Percentiles rank a stretch among this genome's conserved stretches.
Conservation (phyloP, 768 basidiomycete genomes). For the Rhizopogon sp. region DNA sequence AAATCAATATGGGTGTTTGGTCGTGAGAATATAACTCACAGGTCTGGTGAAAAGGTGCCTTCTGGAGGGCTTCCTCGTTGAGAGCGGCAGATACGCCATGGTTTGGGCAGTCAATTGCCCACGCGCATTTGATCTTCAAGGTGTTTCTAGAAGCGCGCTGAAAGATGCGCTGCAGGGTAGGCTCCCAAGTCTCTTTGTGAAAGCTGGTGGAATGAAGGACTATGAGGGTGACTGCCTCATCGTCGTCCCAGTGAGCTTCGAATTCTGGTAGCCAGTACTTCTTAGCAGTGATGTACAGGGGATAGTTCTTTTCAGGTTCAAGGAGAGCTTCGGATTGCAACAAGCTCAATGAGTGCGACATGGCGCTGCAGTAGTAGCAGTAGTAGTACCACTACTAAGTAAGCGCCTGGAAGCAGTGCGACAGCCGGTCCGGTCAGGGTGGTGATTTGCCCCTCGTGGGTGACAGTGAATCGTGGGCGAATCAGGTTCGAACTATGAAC, state of each 20-base stretch:
- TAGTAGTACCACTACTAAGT: too few relatives aligned
- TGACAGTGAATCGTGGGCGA: too few relatives aligned
- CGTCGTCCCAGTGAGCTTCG: conserved; percentile 30
- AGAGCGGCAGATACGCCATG: conserved; percentile 57
- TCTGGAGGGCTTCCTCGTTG: conserved; percentile 44
- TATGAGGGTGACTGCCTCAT: conserved; percentile 49
- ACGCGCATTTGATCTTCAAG: conserved; percentile 36
- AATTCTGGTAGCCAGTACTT: conserved; percentile 46
- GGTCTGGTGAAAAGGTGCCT: conserved; percentile 37
- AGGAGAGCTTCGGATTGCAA: conserved; percentile 26
- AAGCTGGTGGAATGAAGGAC: conserved; percentile 70
- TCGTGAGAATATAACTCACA: conserved; percentile 31
- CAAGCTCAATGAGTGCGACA: conserved; percentile 4
- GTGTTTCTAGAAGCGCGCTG: conserved; percentile 7
- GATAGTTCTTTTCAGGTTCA: conserved; percentile 37
- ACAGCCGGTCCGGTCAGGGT: too few relatives aligned
- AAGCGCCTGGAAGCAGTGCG: too few relatives aligned
- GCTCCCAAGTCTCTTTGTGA: conserved; percentile 74
- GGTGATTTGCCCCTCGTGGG: too few relatives aligned
- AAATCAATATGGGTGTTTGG: not conserved
- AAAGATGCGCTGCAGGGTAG: conserved; percentile 48
- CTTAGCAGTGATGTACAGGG: conserved; percentile 51
- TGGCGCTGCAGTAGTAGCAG: too few relatives aligned
- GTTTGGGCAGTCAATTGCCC: conserved; percentile 70
- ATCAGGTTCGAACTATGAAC: too few relatives aligned